These are phyloP conservation scores for Ophiostoma himal-ulmi DNA, from an alignment of 2,329 filamentous ascomycete species.

Conservation along the genomic window DNA sequence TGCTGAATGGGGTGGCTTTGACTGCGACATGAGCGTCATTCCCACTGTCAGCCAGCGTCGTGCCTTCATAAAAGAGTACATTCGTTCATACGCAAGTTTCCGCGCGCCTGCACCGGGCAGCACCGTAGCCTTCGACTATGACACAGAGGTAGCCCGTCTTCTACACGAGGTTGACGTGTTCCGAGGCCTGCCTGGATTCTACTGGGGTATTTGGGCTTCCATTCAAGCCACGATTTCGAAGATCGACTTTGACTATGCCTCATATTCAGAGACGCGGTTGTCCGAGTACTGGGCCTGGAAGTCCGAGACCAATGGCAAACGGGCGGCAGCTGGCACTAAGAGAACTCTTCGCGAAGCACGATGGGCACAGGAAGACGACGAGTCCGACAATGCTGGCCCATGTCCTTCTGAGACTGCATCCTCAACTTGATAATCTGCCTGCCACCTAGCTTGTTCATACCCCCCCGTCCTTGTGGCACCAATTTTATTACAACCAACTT, in stretches of 20 bases:
- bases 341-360: slow-evolving; percentile 69
- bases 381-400: not conserved
- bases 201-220: slow-evolving; percentile 89
- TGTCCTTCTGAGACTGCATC: not conserved
- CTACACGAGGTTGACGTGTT: slow-evolving; percentile 78
- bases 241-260: slow-evolving; percentile 95
- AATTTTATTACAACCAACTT: not conserved
- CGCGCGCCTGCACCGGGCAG: slow-evolving; percentile 28
- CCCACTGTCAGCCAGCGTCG: slow-evolving; percentile 71
- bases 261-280: slow-evolving; percentile 78
- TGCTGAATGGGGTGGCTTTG: slow-evolving; percentile 95
- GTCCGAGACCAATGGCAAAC: slow-evolving; percentile 60
- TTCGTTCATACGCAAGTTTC: slow-evolving; percentile 63
- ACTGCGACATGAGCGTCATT: slow-evolving; percentile 81
- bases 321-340: slow-evolving; percentile 48
- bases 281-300: slow-evolving; percentile 94
- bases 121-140: slow-evolving; percentile 43
- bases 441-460: not conserved
- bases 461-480: not conserved
- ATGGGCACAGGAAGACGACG: slow-evolving; percentile 58
- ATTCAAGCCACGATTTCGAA: slow-evolving; percentile 92
- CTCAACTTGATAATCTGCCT: not conserved
- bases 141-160: slow-evolving; percentile 62
- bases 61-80: slow-evolving; percentile 78
- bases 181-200: slow-evolving; percentile 83